Percentiles rank a stretch among this genome's conserved stretches.
These are phyloP conservation scores for Colletotrichum scovillei DNA, from an alignment of 2,329 filamentous ascomycete species.

Conservation along the genomic window DNA sequence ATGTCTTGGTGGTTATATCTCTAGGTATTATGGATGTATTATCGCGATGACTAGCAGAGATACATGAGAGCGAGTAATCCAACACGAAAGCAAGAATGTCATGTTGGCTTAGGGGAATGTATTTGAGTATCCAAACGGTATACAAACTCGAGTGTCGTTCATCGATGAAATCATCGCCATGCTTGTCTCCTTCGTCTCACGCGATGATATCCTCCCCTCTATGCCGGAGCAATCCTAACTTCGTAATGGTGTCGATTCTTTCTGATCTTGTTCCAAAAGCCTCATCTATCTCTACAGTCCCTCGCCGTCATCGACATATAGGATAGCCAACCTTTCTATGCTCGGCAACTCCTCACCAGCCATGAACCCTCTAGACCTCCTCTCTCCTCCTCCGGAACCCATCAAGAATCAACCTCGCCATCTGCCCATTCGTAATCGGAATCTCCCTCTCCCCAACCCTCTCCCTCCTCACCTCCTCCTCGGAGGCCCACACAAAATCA, in stretches of 20 bases:
- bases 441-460: constrained; percentile 43
- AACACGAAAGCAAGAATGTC: neutral
- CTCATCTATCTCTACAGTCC: neutral
- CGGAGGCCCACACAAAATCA: constrained; percentile 51
- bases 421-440: constrained; percentile 42
- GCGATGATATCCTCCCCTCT: neutral
- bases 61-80: neutral
- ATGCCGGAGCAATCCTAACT: neutral
- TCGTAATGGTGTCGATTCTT: neutral
- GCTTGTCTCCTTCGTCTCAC: neutral
- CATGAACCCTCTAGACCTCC: neutral
- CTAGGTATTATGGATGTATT: neutral
- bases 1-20: neutral
- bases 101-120: neutral
- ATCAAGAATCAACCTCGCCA: constrained; percentile 43
- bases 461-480: constrained; percentile 48
- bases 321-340: neutral
- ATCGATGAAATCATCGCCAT: neutral
- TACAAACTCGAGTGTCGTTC: neutral
- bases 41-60: neutral
- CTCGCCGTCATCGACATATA: neutral
- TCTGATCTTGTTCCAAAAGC: neutral
- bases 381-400: constrained; percentile 44
- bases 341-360: neutral
- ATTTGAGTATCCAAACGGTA: neutral